Evolutionary conservation across 2,329 filamentous ascomycete species (phyloP).

Genomic region (Microdochium paspali): DNA sequence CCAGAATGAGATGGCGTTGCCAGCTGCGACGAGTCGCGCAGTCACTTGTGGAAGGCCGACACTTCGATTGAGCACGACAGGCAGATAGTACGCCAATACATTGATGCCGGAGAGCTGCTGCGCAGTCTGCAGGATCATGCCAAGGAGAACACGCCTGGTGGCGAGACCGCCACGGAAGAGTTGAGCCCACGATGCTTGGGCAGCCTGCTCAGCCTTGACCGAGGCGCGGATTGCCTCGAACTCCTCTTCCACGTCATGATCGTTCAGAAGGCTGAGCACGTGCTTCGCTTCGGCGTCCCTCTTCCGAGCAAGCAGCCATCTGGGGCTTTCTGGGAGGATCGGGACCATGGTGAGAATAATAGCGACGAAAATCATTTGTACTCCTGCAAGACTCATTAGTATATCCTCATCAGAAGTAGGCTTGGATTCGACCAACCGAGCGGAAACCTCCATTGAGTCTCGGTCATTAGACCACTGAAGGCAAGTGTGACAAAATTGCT

Average conservation of each 20-base stretch:
- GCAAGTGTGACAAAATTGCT: constrained; percentile 2
- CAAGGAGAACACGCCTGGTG: constrained; percentile 1
- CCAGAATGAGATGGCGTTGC: constrained; percentile 2
- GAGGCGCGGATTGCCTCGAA: constrained; percentile 3
- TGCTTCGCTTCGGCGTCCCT: constrained; percentile 24
- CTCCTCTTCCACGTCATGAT: constrained; percentile 1
- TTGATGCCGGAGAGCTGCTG: constrained; percentile 4
- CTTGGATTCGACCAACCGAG: background rate
- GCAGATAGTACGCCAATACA: constrained; percentile 3
- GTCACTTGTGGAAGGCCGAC: constrained; percentile 1
- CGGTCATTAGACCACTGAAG: constrained; percentile 1
- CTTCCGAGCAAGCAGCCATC: constrained; percentile 25
- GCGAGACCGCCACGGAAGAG: constrained; percentile 3
- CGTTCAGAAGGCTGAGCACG: constrained; percentile 1
- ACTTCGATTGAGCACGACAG: constrained; percentile 1
- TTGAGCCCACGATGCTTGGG: constrained; percentile 2
- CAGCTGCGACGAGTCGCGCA: constrained; percentile 2
- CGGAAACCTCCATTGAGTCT: constrained; percentile 2
- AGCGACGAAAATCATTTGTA: constrained; percentile 14
- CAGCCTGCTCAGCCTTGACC: constrained; percentile 2
- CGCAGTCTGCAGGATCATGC: constrained; percentile 1
- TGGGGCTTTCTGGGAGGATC: constrained; percentile 20
- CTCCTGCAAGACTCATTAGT: background rate
- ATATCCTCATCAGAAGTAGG: background rate
- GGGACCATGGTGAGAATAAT: constrained; percentile 7